Conservation (phyloP, 768 basidiomycete species). For the Lyophyllum semitale region DNA sequence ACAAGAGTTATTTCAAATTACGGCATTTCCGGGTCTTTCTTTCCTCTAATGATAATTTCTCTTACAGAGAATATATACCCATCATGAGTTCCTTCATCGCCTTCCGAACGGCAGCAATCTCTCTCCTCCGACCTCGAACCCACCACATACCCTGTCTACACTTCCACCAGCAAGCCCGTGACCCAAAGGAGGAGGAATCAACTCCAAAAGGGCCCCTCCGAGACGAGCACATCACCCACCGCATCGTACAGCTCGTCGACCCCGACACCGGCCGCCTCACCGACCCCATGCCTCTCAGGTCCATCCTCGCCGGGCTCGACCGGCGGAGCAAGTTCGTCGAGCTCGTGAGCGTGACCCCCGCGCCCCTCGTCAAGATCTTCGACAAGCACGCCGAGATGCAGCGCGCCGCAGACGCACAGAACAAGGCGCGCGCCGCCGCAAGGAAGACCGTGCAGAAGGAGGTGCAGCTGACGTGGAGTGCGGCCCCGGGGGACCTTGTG, state of each 20-base stretch:
- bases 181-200: slow-evolving; percentile 5
- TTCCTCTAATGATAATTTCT: no score
- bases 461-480: slow-evolving; percentile 72
- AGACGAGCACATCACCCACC: slow-evolving; percentile 45
- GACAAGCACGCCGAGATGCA: slow-evolving; percentile 44
- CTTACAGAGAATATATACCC: neutral
- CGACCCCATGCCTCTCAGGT: slow-evolving; percentile 32
- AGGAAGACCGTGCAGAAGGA: slow-evolving; percentile 53
- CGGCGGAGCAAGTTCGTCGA: slow-evolving; percentile 47
- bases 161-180: neutral
- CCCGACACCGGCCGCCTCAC: slow-evolving; percentile 42
- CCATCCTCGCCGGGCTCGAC: slow-evolving; percentile 49
- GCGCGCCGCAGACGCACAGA: slow-evolving; percentile 37
- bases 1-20: neutral
- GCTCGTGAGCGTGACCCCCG: slow-evolving; percentile 49
- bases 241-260: slow-evolving; percentile 48
- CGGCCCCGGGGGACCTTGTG: slow-evolving; percentile 56
- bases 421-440: slow-evolving; percentile 33
- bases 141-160: neutral
- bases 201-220: slow-evolving; percentile 12
- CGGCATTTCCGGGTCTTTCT: no score
- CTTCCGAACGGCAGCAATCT: slow-evolving; percentile 28
- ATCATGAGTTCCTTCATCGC: slow-evolving; percentile 32
- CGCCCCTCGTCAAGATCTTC: slow-evolving; percentile 63
- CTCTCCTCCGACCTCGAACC: slow-evolving; percentile 14